phyloP scores from a whole-genome alignment of 345 rosid species.

The Fremontodendron californicum region DNA sequence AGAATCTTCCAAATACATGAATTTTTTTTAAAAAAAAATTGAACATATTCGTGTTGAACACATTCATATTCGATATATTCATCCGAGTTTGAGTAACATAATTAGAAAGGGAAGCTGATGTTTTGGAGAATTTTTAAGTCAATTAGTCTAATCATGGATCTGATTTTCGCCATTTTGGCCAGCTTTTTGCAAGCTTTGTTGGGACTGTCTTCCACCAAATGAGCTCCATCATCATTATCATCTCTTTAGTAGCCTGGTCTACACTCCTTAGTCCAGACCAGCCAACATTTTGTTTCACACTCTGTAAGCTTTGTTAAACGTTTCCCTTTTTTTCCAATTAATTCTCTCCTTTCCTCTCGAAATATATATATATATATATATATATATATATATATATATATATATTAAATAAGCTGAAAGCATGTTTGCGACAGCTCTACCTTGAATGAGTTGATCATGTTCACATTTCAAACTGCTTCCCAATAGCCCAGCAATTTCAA shows the following conservation, averaged over 20 bases:
- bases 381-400: too few relatives aligned
- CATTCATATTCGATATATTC: too few relatives aligned
- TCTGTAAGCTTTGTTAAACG: too few relatives aligned
- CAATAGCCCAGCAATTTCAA: neutral
- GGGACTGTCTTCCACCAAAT: neutral
- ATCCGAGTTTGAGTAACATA: too few relatives aligned
- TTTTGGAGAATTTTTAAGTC: neutral
- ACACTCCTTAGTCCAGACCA: constrained; percentile 1
- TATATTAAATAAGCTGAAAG: neutral
- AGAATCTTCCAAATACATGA: too few relatives aligned
- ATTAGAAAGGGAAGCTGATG: neutral
- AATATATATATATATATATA: neutral
- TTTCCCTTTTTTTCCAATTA: too few relatives aligned
- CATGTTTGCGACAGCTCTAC: neutral
- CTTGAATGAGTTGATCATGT: neutral
- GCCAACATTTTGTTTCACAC: constrained; percentile 6
- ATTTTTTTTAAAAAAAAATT: too few relatives aligned
- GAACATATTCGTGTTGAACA: too few relatives aligned
- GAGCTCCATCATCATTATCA: neutral
- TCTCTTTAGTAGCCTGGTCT: neutral
- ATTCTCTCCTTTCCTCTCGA: neutral
- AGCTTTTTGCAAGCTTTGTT: neutral
- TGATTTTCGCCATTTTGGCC: neutral
- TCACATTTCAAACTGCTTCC: constrained; percentile 12
- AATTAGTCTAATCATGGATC: neutral